Base-by-base conservation (phyloP, 345 rosid species). In the Microthlaspi erraticum region DNA sequence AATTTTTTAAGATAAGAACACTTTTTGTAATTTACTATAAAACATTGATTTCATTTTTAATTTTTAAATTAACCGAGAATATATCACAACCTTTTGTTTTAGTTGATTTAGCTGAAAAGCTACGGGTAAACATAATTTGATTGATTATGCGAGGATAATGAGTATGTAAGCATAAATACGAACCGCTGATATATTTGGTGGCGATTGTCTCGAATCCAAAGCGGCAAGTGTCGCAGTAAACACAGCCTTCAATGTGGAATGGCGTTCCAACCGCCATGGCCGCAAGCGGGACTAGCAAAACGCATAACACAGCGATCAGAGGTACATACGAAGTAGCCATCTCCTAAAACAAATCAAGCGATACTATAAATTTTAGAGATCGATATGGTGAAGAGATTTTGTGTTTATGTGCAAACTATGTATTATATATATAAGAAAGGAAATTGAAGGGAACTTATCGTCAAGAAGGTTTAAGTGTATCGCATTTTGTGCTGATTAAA, bases 161-260 rank as follows among this genome's bases (percentile, higher is more conserved):
- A 58, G 39, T 29, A 50, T 10, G 11, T 36, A 16, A 50, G 33
- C 37, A 5, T 10, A 46, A n/a, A 14, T 23, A 53, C 55, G 23
- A 70, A 91, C 96, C 88, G 3, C 17, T 12, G 3, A 91, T 81
- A 63, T 73, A 80, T 65, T 76, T 33, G 33, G 84, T 77, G 51
- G 75, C 78, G 14, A 60, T 41, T 57, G 91, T 88, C 82, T 87
- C 88, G 23, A 91, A 86, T 36, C 93, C 93, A 61, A 75, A 80
- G 4, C 79, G 83, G 74, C 93, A 86, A 34, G 90, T 85, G 71
- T 89, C 89, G 41, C 96, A 92, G 60, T 84, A 87, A 60, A 83
- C 90, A 3, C n/a, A 10, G 52, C 97, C 92, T 3, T 14, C 62
- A 54, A 93, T 74, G 10, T 49, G 36, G 65, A 88, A 88, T 12